Base-by-base conservation (phyloP, 106 monocot species). In the Dendrobium nobile region DNA sequence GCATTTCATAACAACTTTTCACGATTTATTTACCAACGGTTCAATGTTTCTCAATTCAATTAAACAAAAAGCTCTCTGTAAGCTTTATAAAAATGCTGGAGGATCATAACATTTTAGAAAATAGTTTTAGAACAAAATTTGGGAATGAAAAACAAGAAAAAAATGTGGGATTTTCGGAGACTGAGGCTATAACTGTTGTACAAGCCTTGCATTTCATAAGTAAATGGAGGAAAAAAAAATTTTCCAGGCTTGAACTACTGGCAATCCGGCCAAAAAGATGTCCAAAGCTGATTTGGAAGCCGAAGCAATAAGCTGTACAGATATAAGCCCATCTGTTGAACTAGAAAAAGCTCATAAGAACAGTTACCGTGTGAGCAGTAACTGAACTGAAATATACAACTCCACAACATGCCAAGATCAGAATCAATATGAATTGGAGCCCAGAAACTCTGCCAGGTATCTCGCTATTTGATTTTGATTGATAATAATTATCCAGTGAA, bases 261-360 rank as follows among this genome's bases (percentile, higher is more conserved):
- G 22, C 4, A 22, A 19, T 61, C 61, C 51, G 13, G 45, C 45
- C 8, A 9, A 61, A 61, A 61, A 61, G 61, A n/a, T 9, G 22
- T 61, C 3, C 24, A 61, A 22, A 7, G 7, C 6, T 22, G 61
- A 61, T 61, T 10, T 61, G 20, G 22, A n/a, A n/a, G 61, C 61
- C n/a, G 61, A 61, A 61, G 20, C 19, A 61, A 61, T 61, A 61
- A 61, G 61, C 61, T 61, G 61, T 61, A 61, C 61, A 61, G 61
- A 61, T 20, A 61, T 22, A 61, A 7, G 61, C 61, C 61, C 9
- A n/a, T 61, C 61, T 61, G 56, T 8, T 3, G 15, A 56, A 56
- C 15, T 56, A 22, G 61, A 61, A 61, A n/a, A 61, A 22, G 5
- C 61, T 61, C 51, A 51, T 51, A 16, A 51, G 51, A 51, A 17